phyloP scores from a whole-genome alignment of 345 rosid species.

The Kernera saxatilis region DNA sequence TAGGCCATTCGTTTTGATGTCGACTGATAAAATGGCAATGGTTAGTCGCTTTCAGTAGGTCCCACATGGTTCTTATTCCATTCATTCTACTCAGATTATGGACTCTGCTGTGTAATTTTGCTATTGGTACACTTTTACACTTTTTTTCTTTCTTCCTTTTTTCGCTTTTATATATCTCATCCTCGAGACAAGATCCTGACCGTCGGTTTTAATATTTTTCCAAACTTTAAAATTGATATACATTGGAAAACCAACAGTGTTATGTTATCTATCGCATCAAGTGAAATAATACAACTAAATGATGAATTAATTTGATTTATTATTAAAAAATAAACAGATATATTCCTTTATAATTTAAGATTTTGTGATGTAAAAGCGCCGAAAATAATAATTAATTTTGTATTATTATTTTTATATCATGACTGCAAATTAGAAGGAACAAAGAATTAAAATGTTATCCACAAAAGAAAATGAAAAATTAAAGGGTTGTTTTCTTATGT shows the following conservation, averaged over 20 bases:
- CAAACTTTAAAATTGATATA: background rate
- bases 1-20: background rate
- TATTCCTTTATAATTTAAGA: background rate
- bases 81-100: slow-evolving; percentile 27
- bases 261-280: background rate
- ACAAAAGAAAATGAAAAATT: background rate
- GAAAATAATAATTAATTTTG: background rate
- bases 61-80: slow-evolving; percentile 21
- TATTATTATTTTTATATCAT: no score
- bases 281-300: background rate
- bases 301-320: background rate
- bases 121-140: background rate
- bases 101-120: slow-evolving; percentile 19
- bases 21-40: slow-evolving; percentile 14
- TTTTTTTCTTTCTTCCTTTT: background rate
- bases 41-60: slow-evolving; percentile 18
- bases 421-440: background rate
- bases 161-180: background rate
- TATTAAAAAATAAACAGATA: background rate
- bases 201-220: background rate
- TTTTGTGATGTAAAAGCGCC: background rate
- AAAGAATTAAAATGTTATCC: background rate
- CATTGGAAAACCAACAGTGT: background rate
- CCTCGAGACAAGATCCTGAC: slow-evolving; percentile 6
- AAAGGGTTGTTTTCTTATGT: background rate